These are phyloP conservation scores for Hibiscus syriacus DNA, from an alignment of 345 rosid genomes.

Conservation along the genomic window DNA sequence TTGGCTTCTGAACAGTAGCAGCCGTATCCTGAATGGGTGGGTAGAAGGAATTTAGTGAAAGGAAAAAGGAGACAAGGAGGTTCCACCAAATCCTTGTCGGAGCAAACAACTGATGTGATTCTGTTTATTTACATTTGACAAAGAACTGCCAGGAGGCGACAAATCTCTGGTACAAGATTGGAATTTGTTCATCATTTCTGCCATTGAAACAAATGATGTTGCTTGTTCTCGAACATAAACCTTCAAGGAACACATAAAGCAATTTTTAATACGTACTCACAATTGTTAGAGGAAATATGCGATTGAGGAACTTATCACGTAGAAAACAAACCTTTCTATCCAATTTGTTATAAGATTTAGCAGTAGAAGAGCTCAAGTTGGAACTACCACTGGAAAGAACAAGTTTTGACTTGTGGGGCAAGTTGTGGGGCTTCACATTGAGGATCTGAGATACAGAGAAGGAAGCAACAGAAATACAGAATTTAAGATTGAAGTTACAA, in stretches of 20 bases:
- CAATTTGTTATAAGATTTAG: constrained; percentile 41
- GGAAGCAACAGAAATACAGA: neutral
- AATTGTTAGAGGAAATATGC: neutral
- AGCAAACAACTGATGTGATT: neutral
- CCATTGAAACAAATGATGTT: constrained; percentile 56
- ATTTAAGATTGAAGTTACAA: neutral
- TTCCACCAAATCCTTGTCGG: neutral
- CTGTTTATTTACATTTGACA: constrained; percentile 32
- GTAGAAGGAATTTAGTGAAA: neutral
- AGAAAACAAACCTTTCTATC: constrained; percentile 67
- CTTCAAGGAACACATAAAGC: constrained; percentile 18
- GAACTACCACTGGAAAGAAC: constrained; percentile 48
- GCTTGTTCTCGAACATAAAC: constrained; percentile 50
- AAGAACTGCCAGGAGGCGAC: constrained; percentile 43
- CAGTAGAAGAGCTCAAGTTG: constrained; percentile 31
- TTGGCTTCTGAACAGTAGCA: constrained; percentile 38
- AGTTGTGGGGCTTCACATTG: constrained; percentile 54
- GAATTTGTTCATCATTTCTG: constrained; percentile 84
- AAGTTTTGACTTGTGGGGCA: constrained; percentile 74
- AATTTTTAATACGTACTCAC: neutral
- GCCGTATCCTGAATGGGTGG: constrained; percentile 15
- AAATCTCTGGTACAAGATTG: constrained; percentile 78
- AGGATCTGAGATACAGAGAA: constrained; percentile 47
- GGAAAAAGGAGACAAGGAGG: neutral
- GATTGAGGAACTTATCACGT: neutral